Percentiles rank a stretch among this genome's conserved stretches.
Conservation (phyloP, 1,139 yeast genomes). For the Yamadazyma conglobata region DNA sequence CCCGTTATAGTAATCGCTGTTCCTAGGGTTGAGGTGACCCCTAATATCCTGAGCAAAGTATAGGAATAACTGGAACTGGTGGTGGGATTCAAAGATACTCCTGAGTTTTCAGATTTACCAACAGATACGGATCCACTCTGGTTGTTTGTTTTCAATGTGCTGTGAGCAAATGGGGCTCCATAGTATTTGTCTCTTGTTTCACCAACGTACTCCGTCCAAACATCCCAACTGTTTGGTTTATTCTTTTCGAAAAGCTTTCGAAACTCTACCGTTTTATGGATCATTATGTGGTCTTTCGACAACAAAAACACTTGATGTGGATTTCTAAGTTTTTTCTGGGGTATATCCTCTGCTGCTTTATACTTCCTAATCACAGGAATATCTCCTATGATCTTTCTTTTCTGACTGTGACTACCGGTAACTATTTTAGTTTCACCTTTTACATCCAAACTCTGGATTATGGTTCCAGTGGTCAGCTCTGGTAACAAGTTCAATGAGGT, state of each 20-base stretch:
- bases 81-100: constrained; percentile 3
- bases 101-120: constrained; percentile 3
- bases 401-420: constrained; percentile 1
- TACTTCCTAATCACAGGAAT: constrained; percentile 5
- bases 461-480: too few relatives aligned
- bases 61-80: too few relatives aligned
- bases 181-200: constrained; percentile 1
- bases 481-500: too few relatives aligned
- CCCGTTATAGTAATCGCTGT: constrained; percentile 4
- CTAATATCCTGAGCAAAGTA: too few relatives aligned
- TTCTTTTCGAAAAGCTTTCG: constrained; percentile 1
- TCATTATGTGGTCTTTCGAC: constrained; percentile 4
- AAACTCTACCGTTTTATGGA: constrained; percentile 7
- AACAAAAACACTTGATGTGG: constrained; percentile 7
- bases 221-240: constrained; percentile 4
- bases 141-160: constrained; percentile 7
- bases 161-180: constrained; percentile 12
- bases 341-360: constrained; percentile 6
- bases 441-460: too few relatives aligned
- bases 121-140: constrained; percentile 8
- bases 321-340: constrained; percentile 4
- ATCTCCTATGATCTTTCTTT: constrained; percentile 1
- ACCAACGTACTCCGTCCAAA: constrained; percentile 9
- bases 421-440: too few relatives aligned
- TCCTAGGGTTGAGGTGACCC: too few relatives aligned